A percentile compares a stretch with the other conserved stretches of the same genome.
phyloP scores from a whole-genome alignment of 2,329 filamentous ascomycete genomes.

The Stromatinia cepivora region DNA sequence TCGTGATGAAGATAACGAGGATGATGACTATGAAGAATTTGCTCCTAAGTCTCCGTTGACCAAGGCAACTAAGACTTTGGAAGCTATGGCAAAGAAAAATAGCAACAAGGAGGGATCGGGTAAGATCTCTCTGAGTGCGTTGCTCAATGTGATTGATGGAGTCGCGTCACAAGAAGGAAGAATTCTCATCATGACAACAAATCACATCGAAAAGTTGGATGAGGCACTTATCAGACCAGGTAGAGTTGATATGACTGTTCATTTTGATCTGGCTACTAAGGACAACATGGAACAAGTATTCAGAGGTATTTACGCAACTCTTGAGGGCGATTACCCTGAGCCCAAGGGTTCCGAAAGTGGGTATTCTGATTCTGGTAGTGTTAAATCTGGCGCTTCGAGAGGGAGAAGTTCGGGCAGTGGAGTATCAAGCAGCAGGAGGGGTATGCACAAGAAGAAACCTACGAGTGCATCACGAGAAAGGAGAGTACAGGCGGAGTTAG shows the following conservation, averaged over 20 bases:
- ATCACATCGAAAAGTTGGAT: conserved; percentile 62
- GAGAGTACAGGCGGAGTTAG: background rate
- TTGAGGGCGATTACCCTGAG: conserved; percentile 37
- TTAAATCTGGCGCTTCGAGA: conserved; percentile 50
- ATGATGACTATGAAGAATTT: conserved; percentile 17
- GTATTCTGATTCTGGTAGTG: background rate
- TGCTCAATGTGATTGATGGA: conserved; percentile 69
- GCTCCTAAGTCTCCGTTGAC: background rate
- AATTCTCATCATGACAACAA: conserved; percentile 71
- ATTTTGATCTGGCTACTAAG: conserved; percentile 47
- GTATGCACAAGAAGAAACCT: conserved; percentile 28
- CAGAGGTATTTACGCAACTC: conserved; percentile 43
- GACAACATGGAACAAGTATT: conserved; percentile 39
- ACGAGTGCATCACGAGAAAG: conserved; percentile 33
- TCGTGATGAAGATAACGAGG: conserved; percentile 30
- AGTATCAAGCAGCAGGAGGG: conserved; percentile 25
- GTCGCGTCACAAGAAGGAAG: conserved; percentile 66
- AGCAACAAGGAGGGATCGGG: conserved; percentile 23
- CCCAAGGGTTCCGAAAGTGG: background rate
- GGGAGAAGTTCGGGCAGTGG: conserved; percentile 44
- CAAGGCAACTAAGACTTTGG: background rate
- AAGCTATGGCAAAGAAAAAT: conserved; percentile 45
- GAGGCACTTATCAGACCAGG: conserved; percentile 62
- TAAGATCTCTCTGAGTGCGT: conserved; percentile 58
- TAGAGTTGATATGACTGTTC: conserved; percentile 59